These are phyloP conservation scores for Mycena capillaripes DNA, from an alignment of 768 basidiomycete genomes.

Conservation along the genomic window DNA sequence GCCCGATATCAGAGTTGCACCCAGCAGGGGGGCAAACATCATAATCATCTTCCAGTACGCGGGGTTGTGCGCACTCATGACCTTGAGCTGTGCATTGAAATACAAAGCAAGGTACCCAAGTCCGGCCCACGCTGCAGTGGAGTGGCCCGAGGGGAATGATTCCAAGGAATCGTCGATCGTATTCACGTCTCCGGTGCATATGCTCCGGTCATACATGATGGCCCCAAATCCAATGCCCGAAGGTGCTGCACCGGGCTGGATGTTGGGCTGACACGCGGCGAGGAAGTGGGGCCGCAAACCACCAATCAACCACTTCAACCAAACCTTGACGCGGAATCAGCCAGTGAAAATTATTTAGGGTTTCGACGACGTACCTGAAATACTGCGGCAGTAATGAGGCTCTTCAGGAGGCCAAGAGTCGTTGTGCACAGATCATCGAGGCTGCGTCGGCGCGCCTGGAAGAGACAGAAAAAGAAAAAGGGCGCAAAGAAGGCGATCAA, in stretches of 20 bases:
- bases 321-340: constrained; percentile 52
- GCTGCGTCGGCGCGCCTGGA: constrained; percentile 64
- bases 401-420: constrained; percentile 67
- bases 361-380: constrained; percentile 46
- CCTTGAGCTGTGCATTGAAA: constrained; percentile 71
- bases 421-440: constrained; percentile 62
- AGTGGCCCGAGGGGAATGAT: constrained; percentile 70
- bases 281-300: constrained; percentile 67
- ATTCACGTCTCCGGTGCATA: constrained; percentile 70
- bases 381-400: constrained; percentile 59
- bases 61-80: constrained; percentile 70
- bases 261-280: constrained; percentile 64
- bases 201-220: constrained; percentile 64
- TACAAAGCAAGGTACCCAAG: constrained; percentile 62
- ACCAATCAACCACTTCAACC: constrained; percentile 68
- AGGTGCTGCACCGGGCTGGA: constrained; percentile 44
- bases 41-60: constrained; percentile 76
- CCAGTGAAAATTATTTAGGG: neutral
- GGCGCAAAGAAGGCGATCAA: constrained; percentile 68
- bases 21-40: constrained; percentile 68
- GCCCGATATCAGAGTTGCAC: constrained; percentile 68
- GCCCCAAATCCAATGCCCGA: constrained; percentile 61
- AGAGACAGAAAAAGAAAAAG: constrained; percentile 68
- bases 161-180: constrained; percentile 70
- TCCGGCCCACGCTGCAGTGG: constrained; percentile 70